Evolutionary conservation across 371 early-diverging fungal species (phyloP), one percentile per base, ranked within the genome.

Genomic region (Sporodiniella umbellata): DNA sequence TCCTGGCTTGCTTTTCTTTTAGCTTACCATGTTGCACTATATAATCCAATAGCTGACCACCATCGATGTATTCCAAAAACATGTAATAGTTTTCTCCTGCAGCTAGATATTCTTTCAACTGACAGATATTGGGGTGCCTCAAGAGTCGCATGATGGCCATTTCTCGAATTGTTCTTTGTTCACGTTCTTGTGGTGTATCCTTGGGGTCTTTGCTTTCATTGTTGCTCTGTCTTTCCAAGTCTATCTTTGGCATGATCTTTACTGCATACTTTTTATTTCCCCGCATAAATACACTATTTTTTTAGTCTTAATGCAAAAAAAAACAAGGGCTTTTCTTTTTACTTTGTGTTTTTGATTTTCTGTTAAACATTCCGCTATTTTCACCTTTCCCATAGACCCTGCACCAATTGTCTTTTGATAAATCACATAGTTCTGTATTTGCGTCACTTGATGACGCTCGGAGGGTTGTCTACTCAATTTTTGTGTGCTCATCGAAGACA

Each of bases 301-400:
- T 37, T 37, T 37, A 14, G 14, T 35, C 14, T 35, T 1, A n/a
- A n/a, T n/a, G n/a, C n/a, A n/a, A n/a, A n/a, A n/a, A n/a, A n/a
- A n/a, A n/a, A n/a, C n/a, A n/a, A n/a, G n/a, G n/a, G n/a, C n/a
- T 37, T 37, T 11, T 15, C 15, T 37, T 37, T 4, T 54, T 63
- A 70, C 70, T 52, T 74, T 68, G 54, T 70, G 61, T 40, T 65
- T 65, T 35, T 62, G 51, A 8, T 23, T 48, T 45, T 74, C 75
- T 3, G 68, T 68, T 35, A 70, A 22, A 46, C 75, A 74, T 49
- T 74, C 81, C 12, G 92, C 99, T 21, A 98, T 72, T 60, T 98
- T 96, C 39, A 99, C 99, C 68, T 95, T 94, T 51, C 97, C 95
- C 90, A 96, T 98, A 44, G 93, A 93, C 12, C 99, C 99, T 30